Base-by-base conservation (phyloP, 345 rosid genomes). In the Acer saccharum region DNA sequence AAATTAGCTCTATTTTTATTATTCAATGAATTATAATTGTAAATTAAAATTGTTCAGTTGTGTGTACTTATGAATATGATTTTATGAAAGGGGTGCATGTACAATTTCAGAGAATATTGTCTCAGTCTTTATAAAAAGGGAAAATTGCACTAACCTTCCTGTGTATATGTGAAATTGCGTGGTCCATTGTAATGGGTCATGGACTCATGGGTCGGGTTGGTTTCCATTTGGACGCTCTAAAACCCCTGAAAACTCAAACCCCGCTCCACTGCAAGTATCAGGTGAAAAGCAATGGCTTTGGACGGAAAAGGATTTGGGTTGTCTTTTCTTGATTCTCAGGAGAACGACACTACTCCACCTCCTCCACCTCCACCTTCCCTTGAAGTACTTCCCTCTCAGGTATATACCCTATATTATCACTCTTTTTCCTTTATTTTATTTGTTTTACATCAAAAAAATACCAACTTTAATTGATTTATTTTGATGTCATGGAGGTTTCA, bases 321-420 rank as follows among this genome's bases (percentile, higher is more conserved):
- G 29, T 91, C 89, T 60, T 86, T 94, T 62, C 79, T 87, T 12
- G 93, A 90, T 55, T 77, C 92, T 14, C 61, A 85, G 13, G 89
- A 83, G 65, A n/a, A 48, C 46, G 69, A 64, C 1, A 65, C 69
- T 64, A 50, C 82, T 73, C 89, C 83, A 58, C 77, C 87, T 72
- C 89, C 77, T 29, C 92, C 90, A 57, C 94, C 95, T 29, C 94
- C 95, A 23, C 90, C 93, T 1, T 93, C 95, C 70, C 91, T 86
- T 12, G 98, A 94, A 87, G 93, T 94, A 25, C 83, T 87, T 65
- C 72, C 86, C 76, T 89, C 93, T 54, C 90, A 88, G 93, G 96
- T 91, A 81, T 32, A 68, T 32, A n/a, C 39, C 39, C 27, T 50
- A 16, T 41, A n/a, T 27, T 58, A 48, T 69, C 72, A 46, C 32